These are phyloP conservation scores for Jamesozyma spencerorum DNA, from an alignment of 805 yeast species.

Conservation along the genomic window DNA sequence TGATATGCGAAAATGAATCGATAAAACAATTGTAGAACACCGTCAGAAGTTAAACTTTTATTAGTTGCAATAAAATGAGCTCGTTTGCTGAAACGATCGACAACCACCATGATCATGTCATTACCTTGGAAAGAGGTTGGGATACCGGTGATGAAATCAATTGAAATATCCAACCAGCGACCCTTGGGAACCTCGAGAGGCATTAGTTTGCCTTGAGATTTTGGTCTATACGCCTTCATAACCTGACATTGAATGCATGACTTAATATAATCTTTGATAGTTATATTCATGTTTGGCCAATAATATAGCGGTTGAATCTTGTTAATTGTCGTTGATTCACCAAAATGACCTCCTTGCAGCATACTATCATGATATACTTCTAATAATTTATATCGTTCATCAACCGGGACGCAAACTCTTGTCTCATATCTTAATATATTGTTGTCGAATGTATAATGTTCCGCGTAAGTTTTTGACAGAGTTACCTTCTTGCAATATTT, in stretches of 20 bases:
- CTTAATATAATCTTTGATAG: too few species aligned
- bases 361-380: constrained; percentile 4
- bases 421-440: too few species aligned
- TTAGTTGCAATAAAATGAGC: constrained; percentile 9
- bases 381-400: not conserved
- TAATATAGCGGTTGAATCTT: constrained; percentile 6
- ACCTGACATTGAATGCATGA: constrained; percentile 8
- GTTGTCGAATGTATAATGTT: too few species aligned
- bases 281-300: too few species aligned
- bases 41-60: constrained; percentile 8
- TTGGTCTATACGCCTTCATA: constrained; percentile 1
- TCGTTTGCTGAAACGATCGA: constrained; percentile 12
- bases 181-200: constrained; percentile 10
- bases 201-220: constrained; percentile 5
- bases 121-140: constrained; percentile 3
- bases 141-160: constrained; percentile 13
- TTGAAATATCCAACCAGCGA: constrained; percentile 13
- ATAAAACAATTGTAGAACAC: constrained; percentile 9
- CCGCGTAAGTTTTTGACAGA: not conserved
- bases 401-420: too few species aligned
- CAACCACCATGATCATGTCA: constrained; percentile 13
- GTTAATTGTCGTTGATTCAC: constrained; percentile 3
- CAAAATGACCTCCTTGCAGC: constrained; percentile 11
- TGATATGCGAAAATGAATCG: constrained; percentile 10
- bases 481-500: not conserved